phyloP scores from a whole-genome alignment of 305 asterid species.

The Fraxinus xanthoxyloides region DNA sequence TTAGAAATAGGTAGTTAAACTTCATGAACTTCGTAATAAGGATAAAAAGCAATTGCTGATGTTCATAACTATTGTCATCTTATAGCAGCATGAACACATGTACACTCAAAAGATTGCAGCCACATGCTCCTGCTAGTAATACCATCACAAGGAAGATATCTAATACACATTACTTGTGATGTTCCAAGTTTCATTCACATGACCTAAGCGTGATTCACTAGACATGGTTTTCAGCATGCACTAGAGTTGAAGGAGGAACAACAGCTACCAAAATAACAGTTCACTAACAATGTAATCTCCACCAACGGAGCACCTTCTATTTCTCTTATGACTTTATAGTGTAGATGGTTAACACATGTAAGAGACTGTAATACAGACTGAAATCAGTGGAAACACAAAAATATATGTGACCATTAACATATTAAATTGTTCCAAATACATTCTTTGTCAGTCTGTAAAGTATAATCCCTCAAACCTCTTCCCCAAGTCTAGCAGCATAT shows the following conservation, averaged over 20 bases:
- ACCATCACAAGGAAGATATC: slow-evolving; percentile 5
- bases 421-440: slow-evolving; percentile 9
- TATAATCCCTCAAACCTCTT: background rate
- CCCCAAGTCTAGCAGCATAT: slow-evolving; percentile 10
- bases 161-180: slow-evolving; percentile 12
- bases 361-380: slow-evolving; percentile 16
- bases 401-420: background rate
- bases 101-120: slow-evolving; percentile 6
- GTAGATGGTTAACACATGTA: slow-evolving; percentile 5
- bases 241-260: background rate
- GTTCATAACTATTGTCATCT: slow-evolving; percentile 13
- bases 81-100: slow-evolving; percentile 7
- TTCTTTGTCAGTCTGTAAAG: background rate
- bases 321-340: background rate
- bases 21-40: background rate
- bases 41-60: slow-evolving; percentile 8
- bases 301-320: background rate
- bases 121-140: slow-evolving; percentile 18
- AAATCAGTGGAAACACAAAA: background rate
- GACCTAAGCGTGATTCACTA: slow-evolving; percentile 14
- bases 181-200: slow-evolving; percentile 12
- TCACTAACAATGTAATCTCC: background rate
- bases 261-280: slow-evolving; percentile 12
- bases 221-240: slow-evolving; percentile 18
- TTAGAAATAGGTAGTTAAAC: background rate